Percentiles rank a stretch among this genome's conserved stretches.
Evolutionary conservation across 129 eudicot genomes (phyloP).

Genomic region (Artemisia tridentata): DNA sequence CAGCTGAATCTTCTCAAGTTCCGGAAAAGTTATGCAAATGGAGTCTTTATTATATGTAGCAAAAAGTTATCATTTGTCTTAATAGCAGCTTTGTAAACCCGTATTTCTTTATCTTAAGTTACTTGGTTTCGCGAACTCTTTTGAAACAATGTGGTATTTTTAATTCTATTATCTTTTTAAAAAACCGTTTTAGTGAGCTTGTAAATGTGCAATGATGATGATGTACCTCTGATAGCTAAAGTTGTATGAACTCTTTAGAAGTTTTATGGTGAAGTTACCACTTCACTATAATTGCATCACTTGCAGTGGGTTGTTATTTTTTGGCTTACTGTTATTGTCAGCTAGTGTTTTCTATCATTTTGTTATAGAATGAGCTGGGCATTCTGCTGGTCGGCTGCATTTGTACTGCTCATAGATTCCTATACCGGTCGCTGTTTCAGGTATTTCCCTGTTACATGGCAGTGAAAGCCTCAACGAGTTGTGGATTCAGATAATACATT

Average conservation of each 20-base stretch:
- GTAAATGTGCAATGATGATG: conserved; percentile 12
- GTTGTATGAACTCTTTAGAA: conserved; percentile 8
- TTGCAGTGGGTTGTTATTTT: conserved; percentile 6
- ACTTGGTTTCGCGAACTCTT: conserved; percentile 44
- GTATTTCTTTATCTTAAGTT: conserved; percentile 49
- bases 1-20: conserved; percentile 90
- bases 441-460: conserved; percentile 18
- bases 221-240: conserved; percentile 1
- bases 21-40: conserved; percentile 64
- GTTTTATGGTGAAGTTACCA: neutral
- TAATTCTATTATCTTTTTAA: conserved; percentile 24
- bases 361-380: conserved; percentile 24
- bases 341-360: conserved; percentile 19
- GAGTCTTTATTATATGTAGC: conserved; percentile 70
- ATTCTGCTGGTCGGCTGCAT: conserved; percentile 3
- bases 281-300: neutral
- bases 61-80: conserved; percentile 58
- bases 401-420: conserved; percentile 9
- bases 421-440: conserved; percentile 22
- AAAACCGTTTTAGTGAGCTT: conserved; percentile 36
- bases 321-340: neutral
- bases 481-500: neutral
- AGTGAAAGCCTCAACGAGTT: neutral
- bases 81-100: conserved; percentile 63
- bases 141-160: conserved; percentile 54